Conservation (phyloP, 495 filamentous ascomycete species). For the Aspergillus conjunctus region DNA sequence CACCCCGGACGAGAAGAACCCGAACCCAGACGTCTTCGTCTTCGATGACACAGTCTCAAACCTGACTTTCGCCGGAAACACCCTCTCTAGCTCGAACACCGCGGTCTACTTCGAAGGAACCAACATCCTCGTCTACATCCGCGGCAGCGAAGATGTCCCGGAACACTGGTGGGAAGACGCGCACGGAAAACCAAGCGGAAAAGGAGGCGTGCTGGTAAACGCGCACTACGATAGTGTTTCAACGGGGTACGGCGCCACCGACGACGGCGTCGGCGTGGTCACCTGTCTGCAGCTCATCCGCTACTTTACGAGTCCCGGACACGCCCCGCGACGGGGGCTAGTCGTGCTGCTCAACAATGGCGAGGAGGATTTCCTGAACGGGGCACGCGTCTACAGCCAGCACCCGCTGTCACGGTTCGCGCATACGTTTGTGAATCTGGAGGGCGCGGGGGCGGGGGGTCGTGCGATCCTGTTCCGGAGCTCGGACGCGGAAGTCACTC, state of each 20-base stretch:
- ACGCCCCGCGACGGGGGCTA: slow-evolving; percentile 76
- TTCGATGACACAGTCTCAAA: slow-evolving; percentile 85
- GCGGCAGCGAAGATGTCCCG: slow-evolving; percentile 71
- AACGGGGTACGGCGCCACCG: slow-evolving; percentile 87
- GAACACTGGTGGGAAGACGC: slow-evolving; percentile 64
- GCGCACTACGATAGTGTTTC: slow-evolving; percentile 96
- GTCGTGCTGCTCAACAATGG: slow-evolving; percentile 92
- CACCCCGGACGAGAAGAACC: slow-evolving; percentile 27
- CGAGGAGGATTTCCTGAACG: slow-evolving; percentile 92
- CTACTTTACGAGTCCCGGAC: slow-evolving; percentile 78
- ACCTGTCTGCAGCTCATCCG: slow-evolving; percentile 84
- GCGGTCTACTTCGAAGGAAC: slow-evolving; percentile 84
- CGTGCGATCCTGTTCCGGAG: slow-evolving; percentile 83
- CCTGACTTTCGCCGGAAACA: slow-evolving; percentile 56
- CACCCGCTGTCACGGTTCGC: slow-evolving; percentile 76
- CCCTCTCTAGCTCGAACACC: slow-evolving; percentile 23
- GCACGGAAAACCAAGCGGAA: slow-evolving; percentile 46
- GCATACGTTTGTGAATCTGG: slow-evolving; percentile 89
- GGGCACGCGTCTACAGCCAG: slow-evolving; percentile 80
- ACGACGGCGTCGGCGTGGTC: slow-evolving; percentile 89
- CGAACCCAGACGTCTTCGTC: slow-evolving; percentile 56
- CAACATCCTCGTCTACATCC: slow-evolving; percentile 90
- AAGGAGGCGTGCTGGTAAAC: slow-evolving; percentile 85
- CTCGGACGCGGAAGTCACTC: slow-evolving; percentile 85
- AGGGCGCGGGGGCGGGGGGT: slow-evolving; percentile 93